Base-by-base conservation (phyloP, 495 filamentous ascomycete species). In the Aspergillus bridgeri region DNA sequence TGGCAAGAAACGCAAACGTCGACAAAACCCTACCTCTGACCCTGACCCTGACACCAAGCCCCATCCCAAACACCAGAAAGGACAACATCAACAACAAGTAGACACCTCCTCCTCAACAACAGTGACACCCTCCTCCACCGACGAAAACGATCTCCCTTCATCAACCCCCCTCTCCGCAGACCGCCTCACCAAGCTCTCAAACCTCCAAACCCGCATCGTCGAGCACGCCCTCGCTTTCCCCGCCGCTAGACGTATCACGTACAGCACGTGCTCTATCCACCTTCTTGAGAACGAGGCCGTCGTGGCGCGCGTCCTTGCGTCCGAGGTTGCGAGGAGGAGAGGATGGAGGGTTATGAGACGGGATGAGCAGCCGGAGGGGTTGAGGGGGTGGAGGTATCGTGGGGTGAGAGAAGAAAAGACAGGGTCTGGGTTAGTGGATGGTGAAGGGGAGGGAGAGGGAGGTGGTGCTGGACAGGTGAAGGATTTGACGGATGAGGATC, bases 221-320 rank as follows among this genome's bases (percentile, higher is more conserved):
- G 80, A 87, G 53, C 91, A 95, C 67, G 93, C 94, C 0, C 84
- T 98, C 69, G 68, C 72, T 22, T 98, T 96, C 60, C 89, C 92
- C 0, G 73, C 79, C n/a, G 91, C 91, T 0, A 77, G 66, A 3
- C 87, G 80, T 63, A 87, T 98, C 42, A 89, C 88, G 0, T 98
- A 98, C 67, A 92, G 88, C 43, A 98, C 94, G 0, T 98, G 94
- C 67, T 98, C 94, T 0, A 76, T 96, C 22, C 83, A 96, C 68
- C 75, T 85, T 1, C 79, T 86, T 42, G 94, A 98, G 69, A 98
- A 98, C 65, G 94, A 98, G 68, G 67, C 78, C 22, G 94, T 97
- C 0, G 91, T 96, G 7, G 52, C 84, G 18, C 76, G 80, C 20
- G 86, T 91, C 6, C 68, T 98, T 43, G 58, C 64, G 4, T 89